Base-by-base conservation (phyloP, 1,139 yeast species). In the Candida frijolesensis region DNA sequence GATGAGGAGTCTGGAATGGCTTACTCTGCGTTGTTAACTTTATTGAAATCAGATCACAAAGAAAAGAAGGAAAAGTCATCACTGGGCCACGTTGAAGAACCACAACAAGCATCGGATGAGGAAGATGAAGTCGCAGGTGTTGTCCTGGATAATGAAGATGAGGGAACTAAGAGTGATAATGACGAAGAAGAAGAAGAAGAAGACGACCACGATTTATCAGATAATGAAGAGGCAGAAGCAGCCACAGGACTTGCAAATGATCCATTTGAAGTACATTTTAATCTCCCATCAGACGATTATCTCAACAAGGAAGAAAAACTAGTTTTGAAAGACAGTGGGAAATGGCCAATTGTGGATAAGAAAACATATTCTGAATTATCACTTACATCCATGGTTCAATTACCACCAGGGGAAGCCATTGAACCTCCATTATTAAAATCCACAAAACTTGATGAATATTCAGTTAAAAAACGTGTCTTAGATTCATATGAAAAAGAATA, bases 241-340 rank as follows among this genome's bases (percentile, higher is more conserved):
- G 57, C 10, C 2, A 53, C 54, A 16, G 57, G 56, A 7, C 39
- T 57, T 34, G 46, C 47, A 11, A 43, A n/a, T 3, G 90, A 86
- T 65, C 89, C 96, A 0, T 91, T 87, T 60, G 90, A 88, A 55
- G 63, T 70, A 25, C 98, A 92, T 64, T 92, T 87, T 65, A 87
- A 85, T 48, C 68, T 72, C 29, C 74, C 67, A 1, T 39, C 80
- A 0, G 82, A 84, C 16, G 79, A 74, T 16, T 63, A 65, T 34
- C 64, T 84, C 4, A 74, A 74, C 6, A 60, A 68, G 11, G 71
- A 69, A 50, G 69, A 65, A 34, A 54, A 60, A 14, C 33, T 59
- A 19, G 56, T 60, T 1, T 29, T 59, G 4, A 54, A 59, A 10
- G 61, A 57, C 0, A 53, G 56, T 12, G 58, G 50, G 10, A 68